A percentile compares a stretch with the other conserved stretches of the same genome.
Conservation (phyloP, 78 protist species). For the Tieghemostelium lacteum region DNA sequence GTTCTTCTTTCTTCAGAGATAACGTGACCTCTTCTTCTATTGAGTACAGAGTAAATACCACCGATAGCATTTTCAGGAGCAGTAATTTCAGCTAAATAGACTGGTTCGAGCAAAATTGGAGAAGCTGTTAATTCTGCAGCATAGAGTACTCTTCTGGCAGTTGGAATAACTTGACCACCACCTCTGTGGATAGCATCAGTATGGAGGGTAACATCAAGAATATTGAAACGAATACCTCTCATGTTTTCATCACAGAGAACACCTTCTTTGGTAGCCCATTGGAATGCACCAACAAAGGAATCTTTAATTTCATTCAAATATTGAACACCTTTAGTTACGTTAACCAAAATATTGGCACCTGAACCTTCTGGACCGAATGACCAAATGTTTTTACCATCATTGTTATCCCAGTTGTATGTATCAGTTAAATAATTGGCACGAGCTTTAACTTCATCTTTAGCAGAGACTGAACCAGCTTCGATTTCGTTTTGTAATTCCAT, state of each 20-base stretch:
- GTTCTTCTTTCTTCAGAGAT: conserved; percentile 88
- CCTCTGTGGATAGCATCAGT: conserved; percentile 99
- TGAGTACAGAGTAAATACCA: conserved; percentile 91
- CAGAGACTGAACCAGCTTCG: conserved; percentile 27
- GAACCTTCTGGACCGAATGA: conserved; percentile 34
- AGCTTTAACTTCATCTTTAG: not conserved
- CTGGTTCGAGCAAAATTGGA: conserved; percentile 96
- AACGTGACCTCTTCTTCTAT: conserved; percentile 93
- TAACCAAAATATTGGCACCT: conserved; percentile 85
- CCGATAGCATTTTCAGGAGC: conserved; percentile 86
- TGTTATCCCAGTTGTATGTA: conserved; percentile 49
- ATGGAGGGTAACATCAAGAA: conserved; percentile 94
- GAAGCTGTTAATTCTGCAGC: conserved; percentile 90
- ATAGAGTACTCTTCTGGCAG: conserved; percentile 91
- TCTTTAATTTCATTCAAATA: conserved; percentile 78
- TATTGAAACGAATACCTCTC: conserved; percentile 94
- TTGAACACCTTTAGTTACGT: conserved; percentile 85
- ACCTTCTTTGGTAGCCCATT: conserved; percentile 95
- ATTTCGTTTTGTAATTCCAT: conserved; percentile 27
- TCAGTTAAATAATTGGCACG: conserved; percentile 30
- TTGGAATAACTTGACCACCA: conserved; percentile 92
- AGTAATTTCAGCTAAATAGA: conserved; percentile 94
- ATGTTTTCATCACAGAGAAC: conserved; percentile 96
- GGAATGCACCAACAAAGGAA: conserved; percentile 89
- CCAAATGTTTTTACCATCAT: conserved; percentile 60